Evolutionary conservation across 2,329 filamentous ascomycete species (phyloP), one percentile per base, ranked within the genome.

Genomic region (Ophiosphaerella narmari): DNA sequence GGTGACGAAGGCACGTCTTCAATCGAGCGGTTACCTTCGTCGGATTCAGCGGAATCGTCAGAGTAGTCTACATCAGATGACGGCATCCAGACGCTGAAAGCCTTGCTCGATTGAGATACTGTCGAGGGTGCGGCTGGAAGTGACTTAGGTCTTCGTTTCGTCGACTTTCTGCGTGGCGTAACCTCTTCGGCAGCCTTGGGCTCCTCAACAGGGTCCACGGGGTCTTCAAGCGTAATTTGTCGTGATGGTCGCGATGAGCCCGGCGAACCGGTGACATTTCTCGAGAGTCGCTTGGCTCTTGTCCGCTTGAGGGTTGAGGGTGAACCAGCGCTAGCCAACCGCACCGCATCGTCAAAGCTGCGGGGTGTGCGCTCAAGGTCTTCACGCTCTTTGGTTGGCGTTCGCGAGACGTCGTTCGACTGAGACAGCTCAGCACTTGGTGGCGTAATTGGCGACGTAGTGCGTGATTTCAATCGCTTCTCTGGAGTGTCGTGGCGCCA

Each of bases 81-180:
- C 23, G 78, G 78, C 62, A 80, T 70, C 78, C 78, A 81, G 11
- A 80, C 78, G 43, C 73, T 78, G 62, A 77, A 80, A 39, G 73
- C 74, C 55, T 75, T 75, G 47, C 68, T 68, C 54, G 61, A 59
- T 24, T 60, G 54, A 43, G 66, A 65, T 40, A 67, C 46, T 11
- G 45, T 36, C 7, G 50, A 53, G 29, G 59, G 50, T 4, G 60
- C 63, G 29, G 62, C 41, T 23, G 63, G 57, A 11, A 65, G 52
- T 4, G 63, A 62, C 31, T 63, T 55, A 41, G 65, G 61, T 35
- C 61, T 67, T n/a, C 63, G 61, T 45, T 63, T 69, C 16, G 69
- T 71, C 18, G 60, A 57, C 40, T 66, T 72, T 34, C 66, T 63
- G n/a, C 63, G 57, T 36, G 62, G 60, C 39, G 63, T 62, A 21